Conservation (phyloP, 2,329 filamentous ascomycete genomes). For the Paraphaeosphaeria minitans region DNA sequence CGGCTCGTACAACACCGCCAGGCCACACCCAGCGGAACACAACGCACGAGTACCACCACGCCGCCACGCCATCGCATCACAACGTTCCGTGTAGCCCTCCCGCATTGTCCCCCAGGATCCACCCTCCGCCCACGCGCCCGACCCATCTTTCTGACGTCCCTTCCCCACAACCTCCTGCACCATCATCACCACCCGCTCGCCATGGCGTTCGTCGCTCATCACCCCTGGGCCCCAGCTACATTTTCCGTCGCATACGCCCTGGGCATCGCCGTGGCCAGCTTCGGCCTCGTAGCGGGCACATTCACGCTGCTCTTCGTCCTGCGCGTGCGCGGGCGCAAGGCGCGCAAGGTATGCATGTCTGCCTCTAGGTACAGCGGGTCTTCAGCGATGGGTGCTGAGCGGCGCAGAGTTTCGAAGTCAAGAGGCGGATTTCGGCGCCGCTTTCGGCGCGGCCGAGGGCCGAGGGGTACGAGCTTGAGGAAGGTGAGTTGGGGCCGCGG, state of each 20-base stretch:
- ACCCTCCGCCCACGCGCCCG: not conserved
- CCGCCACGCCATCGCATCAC: not conserved
- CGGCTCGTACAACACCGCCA: not conserved
- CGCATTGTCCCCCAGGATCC: not conserved
- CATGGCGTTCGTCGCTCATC: not conserved
- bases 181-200: not conserved
- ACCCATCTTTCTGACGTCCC: not conserved
- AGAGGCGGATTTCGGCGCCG: constrained; percentile 3
- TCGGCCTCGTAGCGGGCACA: not conserved
- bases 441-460: not conserved
- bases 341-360: not conserved
- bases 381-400: not conserved
- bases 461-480: not conserved
- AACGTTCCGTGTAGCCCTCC: not conserved
- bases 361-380: too few species aligned
- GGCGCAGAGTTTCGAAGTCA: constrained; percentile 2
- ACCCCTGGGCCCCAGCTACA: not conserved
- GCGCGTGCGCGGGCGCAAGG: not conserved
- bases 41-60: not conserved
- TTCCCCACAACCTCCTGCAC: not conserved
- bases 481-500: constrained; percentile 1
- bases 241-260: not conserved
- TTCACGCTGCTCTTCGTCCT: not conserved
- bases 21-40: not conserved
- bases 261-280: not conserved